Conservation (phyloP, 129 eudicot species). For the Pseudognaphalium luteoalbum region DNA sequence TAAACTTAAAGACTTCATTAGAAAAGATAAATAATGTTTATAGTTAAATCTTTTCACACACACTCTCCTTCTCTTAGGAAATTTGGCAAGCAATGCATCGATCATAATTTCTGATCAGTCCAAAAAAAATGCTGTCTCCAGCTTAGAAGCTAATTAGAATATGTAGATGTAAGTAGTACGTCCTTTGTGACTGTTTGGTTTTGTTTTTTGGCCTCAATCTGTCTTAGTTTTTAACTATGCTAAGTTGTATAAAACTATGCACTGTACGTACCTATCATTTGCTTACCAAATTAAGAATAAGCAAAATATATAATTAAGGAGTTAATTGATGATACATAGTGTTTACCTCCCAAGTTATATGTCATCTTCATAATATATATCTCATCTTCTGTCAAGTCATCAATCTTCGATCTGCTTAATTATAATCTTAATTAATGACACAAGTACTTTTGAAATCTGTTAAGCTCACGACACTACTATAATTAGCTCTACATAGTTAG, state of each 20-base stretch:
- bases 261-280: neutral
- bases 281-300: neutral
- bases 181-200: neutral
- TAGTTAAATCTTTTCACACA: neutral
- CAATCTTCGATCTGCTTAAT: neutral
- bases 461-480: too few species aligned
- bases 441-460: neutral
- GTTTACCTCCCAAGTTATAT: slow-evolving; percentile 4
- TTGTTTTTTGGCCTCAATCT: neutral
- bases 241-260: slow-evolving; percentile 6
- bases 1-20: neutral
- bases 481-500: too few species aligned
- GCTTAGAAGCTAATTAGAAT: neutral
- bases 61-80: neutral
- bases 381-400: neutral
- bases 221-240: neutral
- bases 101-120: neutral
- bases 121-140: neutral
- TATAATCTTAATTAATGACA: neutral
- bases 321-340: neutral
- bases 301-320: neutral
- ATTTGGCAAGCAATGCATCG: neutral
- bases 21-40: neutral
- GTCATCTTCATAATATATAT: neutral
- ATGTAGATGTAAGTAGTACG: neutral